Evolutionary conservation across 1,284 basidiomycete species (phyloP), one percentile per base, ranked within the genome.

Genomic region (Ustilago lituana): DNA sequence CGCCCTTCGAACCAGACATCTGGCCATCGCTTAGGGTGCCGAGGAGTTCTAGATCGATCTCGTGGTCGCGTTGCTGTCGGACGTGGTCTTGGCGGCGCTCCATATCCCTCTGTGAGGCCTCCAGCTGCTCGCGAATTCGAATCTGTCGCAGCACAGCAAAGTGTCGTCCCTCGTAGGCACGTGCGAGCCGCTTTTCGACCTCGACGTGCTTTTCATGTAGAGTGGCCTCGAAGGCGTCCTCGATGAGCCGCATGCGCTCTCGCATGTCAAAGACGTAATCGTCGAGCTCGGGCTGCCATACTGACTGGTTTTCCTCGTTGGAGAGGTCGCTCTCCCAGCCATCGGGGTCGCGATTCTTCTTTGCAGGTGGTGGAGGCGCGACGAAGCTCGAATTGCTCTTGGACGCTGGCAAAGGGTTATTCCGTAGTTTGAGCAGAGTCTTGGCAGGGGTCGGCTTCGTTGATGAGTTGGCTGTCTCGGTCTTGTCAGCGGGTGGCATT

Each of bases 311-410:
- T 36, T 80, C 79, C 12, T 78, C 70, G 17, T 76, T 68, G 11
- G 71, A 73, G 19, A 81, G 54, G 23, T 81, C 79, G 45, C 78
- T 78, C 48, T 81, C 76, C 74, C 77, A 79, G 20, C 69, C 69
- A 41, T 72, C 69, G 12, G 69, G 59, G 36, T 72, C 69, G 31
- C 64, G 51, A 24, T 55, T 54, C 45, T 63, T 61, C 60, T 64
- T 72, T 27, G 64, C 50, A 17, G 69, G 69, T 1, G 69, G 69
- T 9, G 69, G 69, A 17, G 69, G 69, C 5, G 69, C 69, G 17
- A 64, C 60, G 24, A 72, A 72, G 51, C 45, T 58, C 14, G 64
- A 32, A 31, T 55, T 56, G 50, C 53, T 54, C 52, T 64, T 67
- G 49, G 52, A 64, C 1, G 69, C 60, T 22, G 69, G 69, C 39